These are phyloP conservation scores for Auriscalpium vulgare DNA, from an alignment of 768 basidiomycete species.

Conservation along the genomic window DNA sequence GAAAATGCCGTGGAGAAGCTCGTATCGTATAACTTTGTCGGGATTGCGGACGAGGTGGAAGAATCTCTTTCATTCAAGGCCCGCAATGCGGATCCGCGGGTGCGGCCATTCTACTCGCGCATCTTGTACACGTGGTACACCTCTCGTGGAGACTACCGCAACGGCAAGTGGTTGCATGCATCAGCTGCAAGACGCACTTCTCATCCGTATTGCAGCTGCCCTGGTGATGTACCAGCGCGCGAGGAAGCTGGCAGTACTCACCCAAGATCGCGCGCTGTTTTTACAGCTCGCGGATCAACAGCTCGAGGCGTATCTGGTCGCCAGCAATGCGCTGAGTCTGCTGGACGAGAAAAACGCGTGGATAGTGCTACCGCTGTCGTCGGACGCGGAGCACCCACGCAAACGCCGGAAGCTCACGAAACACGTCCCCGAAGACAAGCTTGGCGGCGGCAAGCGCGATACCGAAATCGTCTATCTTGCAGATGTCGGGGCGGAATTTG, in stretches of 20 bases:
- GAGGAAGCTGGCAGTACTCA: conserved; percentile 54
- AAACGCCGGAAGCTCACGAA: conserved; percentile 68
- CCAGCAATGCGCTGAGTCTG: conserved; percentile 83
- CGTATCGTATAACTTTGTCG: conserved; percentile 77
- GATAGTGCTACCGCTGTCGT: conserved; percentile 58
- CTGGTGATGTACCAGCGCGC: conserved; percentile 91
- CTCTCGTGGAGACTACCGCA: conserved; percentile 81
- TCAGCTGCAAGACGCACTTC: background rate
- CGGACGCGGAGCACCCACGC: conserved; percentile 42
- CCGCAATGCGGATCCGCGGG: conserved; percentile 84
- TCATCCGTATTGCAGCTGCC: conserved; percentile 48
- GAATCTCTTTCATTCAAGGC: conserved; percentile 86
- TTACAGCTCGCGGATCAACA: conserved; percentile 58
- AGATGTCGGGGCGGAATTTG: conserved; percentile 75
- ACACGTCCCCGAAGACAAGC: conserved; percentile 72
- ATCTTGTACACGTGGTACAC: conserved; percentile 95
- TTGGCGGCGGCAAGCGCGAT: conserved; percentile 51
- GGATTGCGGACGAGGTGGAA: conserved; percentile 75
- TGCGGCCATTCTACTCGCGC: conserved; percentile 77
- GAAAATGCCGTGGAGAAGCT: conserved; percentile 72
- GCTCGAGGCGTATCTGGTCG: conserved; percentile 73
- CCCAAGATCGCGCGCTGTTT: conserved; percentile 28
- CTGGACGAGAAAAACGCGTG: conserved; percentile 78
- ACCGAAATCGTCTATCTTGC: conserved; percentile 72
- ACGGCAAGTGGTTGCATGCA: conserved; percentile 47